phyloP scores from a whole-genome alignment of 192 early-diverging fungal species.

The Ambispora gerdemannii region DNA sequence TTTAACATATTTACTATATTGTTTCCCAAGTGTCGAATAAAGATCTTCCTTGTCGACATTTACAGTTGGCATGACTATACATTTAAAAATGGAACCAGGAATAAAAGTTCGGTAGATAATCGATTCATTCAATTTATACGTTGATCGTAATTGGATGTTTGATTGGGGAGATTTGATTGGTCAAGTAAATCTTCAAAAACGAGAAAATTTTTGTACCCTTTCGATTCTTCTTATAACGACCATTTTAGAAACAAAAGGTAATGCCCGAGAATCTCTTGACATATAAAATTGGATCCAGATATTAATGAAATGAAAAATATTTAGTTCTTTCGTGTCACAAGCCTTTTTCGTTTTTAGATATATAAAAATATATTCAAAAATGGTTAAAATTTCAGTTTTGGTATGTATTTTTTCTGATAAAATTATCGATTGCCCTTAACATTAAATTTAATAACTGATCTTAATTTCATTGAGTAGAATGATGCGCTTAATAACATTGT shows the following conservation, averaged over 20 bases:
- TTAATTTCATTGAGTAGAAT: slow-evolving; percentile 42
- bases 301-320: too few species aligned
- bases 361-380: too few species aligned
- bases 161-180: too few species aligned
- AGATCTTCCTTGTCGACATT: slow-evolving; percentile 88
- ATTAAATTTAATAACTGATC: neutral
- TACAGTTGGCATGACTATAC: slow-evolving; percentile 92
- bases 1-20: slow-evolving; percentile 61
- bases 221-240: neutral
- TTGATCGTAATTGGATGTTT: too few species aligned
- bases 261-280: too few species aligned
- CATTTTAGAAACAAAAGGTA: too few species aligned
- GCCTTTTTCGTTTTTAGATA: too few species aligned
- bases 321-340: too few species aligned
- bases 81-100: too few species aligned
- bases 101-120: too few species aligned
- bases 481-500: slow-evolving; percentile 98
- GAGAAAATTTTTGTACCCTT: neutral
- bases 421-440: neutral
- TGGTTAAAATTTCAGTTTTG: slow-evolving; percentile 95
- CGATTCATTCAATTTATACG: too few species aligned
- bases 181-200: neutral
- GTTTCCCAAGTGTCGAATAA: slow-evolving; percentile 73
- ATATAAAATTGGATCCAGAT: too few species aligned
- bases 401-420: slow-evolving; percentile 8